A percentile compares a stretch with the other conserved stretches of the same genome.
These are phyloP conservation scores for Prorocentrum cordatum DNA, from an alignment of 169 alveolate species.

Conservation along the genomic window DNA sequence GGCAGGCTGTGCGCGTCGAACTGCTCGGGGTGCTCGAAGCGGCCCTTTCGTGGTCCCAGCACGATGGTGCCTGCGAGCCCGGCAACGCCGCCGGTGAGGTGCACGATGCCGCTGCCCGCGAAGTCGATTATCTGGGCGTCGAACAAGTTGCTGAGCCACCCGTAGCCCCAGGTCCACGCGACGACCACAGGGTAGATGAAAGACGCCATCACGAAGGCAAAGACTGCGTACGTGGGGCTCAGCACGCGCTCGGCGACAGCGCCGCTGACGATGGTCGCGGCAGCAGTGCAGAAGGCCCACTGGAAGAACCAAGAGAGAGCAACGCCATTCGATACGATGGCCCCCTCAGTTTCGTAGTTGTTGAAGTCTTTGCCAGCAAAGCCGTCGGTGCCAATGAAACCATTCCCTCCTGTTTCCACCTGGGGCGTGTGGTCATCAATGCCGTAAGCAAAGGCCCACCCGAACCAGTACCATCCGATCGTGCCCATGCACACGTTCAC, in stretches of 20 bases:
- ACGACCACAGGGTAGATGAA: slow-evolving; percentile 8
- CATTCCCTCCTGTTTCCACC: too few species aligned
- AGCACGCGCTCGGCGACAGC: slow-evolving; percentile 15
- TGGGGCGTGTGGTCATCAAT: not conserved
- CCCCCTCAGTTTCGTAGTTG: too few species aligned
- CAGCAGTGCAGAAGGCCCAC: slow-evolving; percentile 31
- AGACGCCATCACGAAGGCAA: not conserved
- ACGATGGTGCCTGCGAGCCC: too few species aligned
- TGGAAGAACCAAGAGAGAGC: slow-evolving; percentile 11
- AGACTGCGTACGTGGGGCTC: not conserved
- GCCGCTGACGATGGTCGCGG: slow-evolving; percentile 16
- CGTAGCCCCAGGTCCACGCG: slow-evolving; percentile 14
- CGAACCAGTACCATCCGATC: slow-evolving; percentile 18
- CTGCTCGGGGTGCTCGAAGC: too few species aligned
- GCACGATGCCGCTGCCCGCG: too few species aligned
- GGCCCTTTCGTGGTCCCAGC: too few species aligned
- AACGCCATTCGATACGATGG: not conserved
- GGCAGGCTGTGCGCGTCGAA: not conserved
- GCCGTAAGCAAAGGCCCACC: slow-evolving; percentile 55
- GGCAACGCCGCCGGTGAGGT: too few species aligned
- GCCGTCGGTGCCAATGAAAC: too few species aligned
- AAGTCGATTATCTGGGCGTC: too few species aligned
- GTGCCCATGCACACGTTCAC: slow-evolving; percentile 21
- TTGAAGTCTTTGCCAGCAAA: too few species aligned
- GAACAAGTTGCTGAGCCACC: too few species aligned